Evolutionary conservation across 352 stramenopile genomes (phyloP), one percentile per base, ranked within the genome.

Genomic region (Globisporangium viniferum): DNA sequence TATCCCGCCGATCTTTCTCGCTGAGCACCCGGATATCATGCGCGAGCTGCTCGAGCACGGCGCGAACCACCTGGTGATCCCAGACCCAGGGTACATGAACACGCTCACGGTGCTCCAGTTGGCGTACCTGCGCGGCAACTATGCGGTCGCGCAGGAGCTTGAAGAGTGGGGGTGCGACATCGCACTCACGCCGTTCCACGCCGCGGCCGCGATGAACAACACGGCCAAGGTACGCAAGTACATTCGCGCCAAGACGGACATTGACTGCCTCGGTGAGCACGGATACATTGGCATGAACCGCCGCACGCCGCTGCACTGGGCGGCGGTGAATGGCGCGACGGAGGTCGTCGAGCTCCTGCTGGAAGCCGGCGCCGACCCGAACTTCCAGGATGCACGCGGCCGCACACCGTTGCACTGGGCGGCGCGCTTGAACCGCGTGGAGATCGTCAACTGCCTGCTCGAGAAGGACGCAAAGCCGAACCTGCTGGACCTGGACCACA

Each of bases 131-230:
- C 80, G 88, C 46, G 78, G 83, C 8, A 93, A 94, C 69, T 92
- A 86, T 48, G 84, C 86, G 0, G 84, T 95, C 0, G 86, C 82
- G 0, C 82, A 90, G 44, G 86, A 90, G 56, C 73, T 95, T 0
- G 88, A 95, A 66, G 84, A 92, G 18, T 91, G 83, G 84, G 88
- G 88, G 41, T 81, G 82, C 7, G 88, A 95, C 64, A 83, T 95
- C 1, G 86, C 88, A 5, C 70, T 95, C 18, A 95, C 88, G 35
- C 88, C 88, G 1, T 90, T 95, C 33, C 88, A 95, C 63, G 74
- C 73, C 14, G 88, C 84, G 14, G 84, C 86, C 9, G 84, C 75
- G 4, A 60, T 68, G 29, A 92, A 93, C 58, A 76, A 95, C 61
- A 78, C 88, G 0, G 3, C 68, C 6, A 59, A 65, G 0, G 82